Evolutionary conservation across 1,284 basidiomycete species (phyloP).

Genomic region (Paramarasmius palmivorus): DNA sequence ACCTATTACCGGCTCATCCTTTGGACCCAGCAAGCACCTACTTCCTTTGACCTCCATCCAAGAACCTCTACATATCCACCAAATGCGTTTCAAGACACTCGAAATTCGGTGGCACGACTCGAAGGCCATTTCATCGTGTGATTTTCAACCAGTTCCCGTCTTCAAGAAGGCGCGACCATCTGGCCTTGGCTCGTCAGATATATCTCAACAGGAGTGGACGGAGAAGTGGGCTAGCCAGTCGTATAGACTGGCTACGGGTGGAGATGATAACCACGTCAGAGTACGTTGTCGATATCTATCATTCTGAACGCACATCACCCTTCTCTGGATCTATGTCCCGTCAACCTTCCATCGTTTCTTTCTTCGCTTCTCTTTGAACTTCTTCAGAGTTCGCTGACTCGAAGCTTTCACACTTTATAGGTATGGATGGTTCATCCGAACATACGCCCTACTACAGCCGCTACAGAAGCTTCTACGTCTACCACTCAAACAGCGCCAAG

Average conservation of each 20-base stretch:
- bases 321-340: too few relatives aligned
- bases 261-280: constrained; percentile 96
- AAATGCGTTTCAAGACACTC: constrained; percentile 81
- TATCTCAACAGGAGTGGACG: constrained; percentile 25
- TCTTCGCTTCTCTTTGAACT: constrained; percentile 10
- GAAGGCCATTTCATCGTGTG: constrained; percentile 92
- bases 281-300: constrained; percentile 49
- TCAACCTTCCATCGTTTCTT: constrained; percentile 3
- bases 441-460: constrained; percentile 70
- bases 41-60: too few relatives aligned
- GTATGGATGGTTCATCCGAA: constrained; percentile 95
- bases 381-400: constrained; percentile 13
- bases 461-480: constrained; percentile 41
- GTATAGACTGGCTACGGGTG: constrained; percentile 92
- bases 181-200: constrained; percentile 11
- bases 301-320: neutral
- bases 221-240: constrained; percentile 52
- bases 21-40: neutral
- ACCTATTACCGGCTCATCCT: neutral
- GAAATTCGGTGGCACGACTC: constrained; percentile 95
- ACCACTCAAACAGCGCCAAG: constrained; percentile 49
- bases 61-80: neutral
- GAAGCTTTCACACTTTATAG: constrained; percentile 39
- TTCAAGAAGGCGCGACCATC: constrained; percentile 77
- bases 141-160: constrained; percentile 77